Base-by-base conservation (phyloP, 2,329 filamentous ascomycete species). In the Penicillium sp. region DNA sequence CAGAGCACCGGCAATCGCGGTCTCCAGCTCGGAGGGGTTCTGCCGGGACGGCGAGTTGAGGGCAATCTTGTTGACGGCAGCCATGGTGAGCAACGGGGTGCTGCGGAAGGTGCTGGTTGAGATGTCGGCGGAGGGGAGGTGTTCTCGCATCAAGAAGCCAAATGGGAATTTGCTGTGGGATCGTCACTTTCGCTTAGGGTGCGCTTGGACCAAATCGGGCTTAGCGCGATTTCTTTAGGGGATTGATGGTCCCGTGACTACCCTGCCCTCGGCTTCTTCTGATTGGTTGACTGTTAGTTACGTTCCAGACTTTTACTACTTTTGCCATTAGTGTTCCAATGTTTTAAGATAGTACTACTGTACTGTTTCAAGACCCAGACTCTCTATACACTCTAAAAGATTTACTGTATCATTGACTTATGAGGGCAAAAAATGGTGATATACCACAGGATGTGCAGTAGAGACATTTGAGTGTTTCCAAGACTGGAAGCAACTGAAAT, bases 11-110 rank as follows among this genome's bases (percentile, higher is more conserved):
- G 95, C 95, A 80, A 99, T 96, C 86, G 84, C 91, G 81, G 86
- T 88, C 91, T 99, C 95, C 74, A 98, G 89, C 89, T 99, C 95
- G 71, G 92, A 96, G 72, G 95, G 95, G 83, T 89, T 96, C 81
- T 90, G 87, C 86, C 92, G 88, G 83, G 93, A 97, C 72, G 93
- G 90, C 89, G 91, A 96, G 89, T 95, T 97, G 80, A 88, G 81
- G 79, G 93, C 92, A 82, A 98, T 98, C 92, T 98, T 98, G 90
- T 96, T 96, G 79, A 95, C 83, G 78, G 91, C 85, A 81, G 90
- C 83, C 86, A 88, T 88, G 75, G 74, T 85, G 77, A 71, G 69
- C 69, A 68, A 72, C 69, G 69, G 68, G 68, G 67, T 69, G 68
- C 69, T 69, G 69, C 68, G 69, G 69, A 67, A 31, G 62, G 65